Evolutionary conservation across 225 moss, liverwort and hornwort species (phyloP).

Genomic region (Antitrichia curtipendula): DNA sequence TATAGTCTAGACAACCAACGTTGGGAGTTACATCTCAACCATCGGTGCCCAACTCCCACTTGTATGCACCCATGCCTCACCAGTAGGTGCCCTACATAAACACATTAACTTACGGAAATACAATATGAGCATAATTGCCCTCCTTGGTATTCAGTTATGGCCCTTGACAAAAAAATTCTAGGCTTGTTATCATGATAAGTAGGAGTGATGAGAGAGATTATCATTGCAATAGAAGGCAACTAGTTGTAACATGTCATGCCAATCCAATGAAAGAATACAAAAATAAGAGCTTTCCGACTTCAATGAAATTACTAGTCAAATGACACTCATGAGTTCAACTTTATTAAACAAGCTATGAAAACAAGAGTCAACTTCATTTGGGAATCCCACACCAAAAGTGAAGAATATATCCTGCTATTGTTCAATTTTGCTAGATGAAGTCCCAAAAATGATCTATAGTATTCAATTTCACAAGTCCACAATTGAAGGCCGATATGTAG

Average conservation of each 20-base stretch:
- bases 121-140: accelerated
- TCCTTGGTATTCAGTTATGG: accelerated
- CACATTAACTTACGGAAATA: neutral
- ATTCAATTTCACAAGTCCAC: accelerated
- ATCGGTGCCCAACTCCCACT: neutral
- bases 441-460: neutral
- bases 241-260: accelerated
- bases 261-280: accelerated
- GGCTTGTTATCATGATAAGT: accelerated
- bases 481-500: accelerated
- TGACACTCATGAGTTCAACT: accelerated
- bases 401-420: neutral
- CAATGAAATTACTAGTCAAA: neutral
- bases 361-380: neutral
- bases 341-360: accelerated
- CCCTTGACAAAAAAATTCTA: accelerated
- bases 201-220: neutral
- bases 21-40: neutral
- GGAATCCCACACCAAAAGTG: neutral
- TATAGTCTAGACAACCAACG: too few relatives aligned
- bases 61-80: neutral
- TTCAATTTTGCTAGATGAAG: neutral
- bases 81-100: accelerated
- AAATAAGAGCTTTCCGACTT: neutral
- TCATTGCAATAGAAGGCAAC: accelerated